Evolutionary conservation across 2,329 filamentous ascomycete genomes (phyloP), one percentile per base, ranked within the genome.

Genomic region (Fusarium sp.): DNA sequence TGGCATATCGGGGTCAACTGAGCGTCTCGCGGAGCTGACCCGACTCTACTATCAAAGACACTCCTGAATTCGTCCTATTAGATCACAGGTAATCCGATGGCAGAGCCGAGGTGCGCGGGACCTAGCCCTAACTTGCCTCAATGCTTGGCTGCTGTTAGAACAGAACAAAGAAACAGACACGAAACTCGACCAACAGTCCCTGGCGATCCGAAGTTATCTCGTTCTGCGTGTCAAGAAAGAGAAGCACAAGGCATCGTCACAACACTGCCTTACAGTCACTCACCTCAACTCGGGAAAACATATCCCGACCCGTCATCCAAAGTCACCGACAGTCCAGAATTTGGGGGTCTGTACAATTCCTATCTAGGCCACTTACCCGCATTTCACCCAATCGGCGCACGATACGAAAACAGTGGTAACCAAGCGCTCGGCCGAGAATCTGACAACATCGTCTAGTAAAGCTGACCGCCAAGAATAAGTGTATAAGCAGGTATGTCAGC

Each of bases 381-480:
- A 24, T 24, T 12, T 44, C 3, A 4, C 3, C 54, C 58, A 61
- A 62, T 60, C 24, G 20, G 10, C 25, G 6, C 4, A 27, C 2
- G n/a, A 20, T 11, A 13, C 16, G 25, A n/a, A 48, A 51, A 15
- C 6, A 20, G 38, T 20, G n/a, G 1, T 25, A 13, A 15, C 18
- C 18, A 27, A 52, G 32, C 20, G 22, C 8, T 22, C 22, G 45
- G 32, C 15, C 38, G 7, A 15, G 13, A 25, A 24, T 53, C 27
- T 40, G 20, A 22, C 49, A 45, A 18, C 47, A 13, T 38, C 48
- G 38, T 48, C 12, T 51, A 22, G 20, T 41, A 32, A 59, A 60
- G 61, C 62, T 65, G 62, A 65, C 54, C 45, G 54, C 47, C 62
- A 61, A 65, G 53, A 30, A 22, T 11, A 22, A 16, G 38, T 38